Conservation (phyloP, 805 yeast genomes). For the Candida berthetii region DNA sequence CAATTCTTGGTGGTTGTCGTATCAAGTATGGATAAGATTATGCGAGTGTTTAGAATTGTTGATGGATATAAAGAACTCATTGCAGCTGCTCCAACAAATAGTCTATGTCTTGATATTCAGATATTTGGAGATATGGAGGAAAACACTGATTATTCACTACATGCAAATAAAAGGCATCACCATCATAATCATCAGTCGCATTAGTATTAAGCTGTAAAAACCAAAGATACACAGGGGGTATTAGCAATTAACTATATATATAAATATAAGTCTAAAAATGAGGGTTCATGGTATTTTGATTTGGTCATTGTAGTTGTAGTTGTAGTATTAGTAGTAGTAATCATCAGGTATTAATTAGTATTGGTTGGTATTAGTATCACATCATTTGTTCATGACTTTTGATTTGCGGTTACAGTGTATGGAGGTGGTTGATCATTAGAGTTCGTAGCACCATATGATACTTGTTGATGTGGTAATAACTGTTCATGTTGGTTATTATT, state of each 20-base stretch:
- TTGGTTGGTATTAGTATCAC: too few relatives aligned
- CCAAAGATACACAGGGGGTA: too few relatives aligned
- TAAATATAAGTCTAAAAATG: too few relatives aligned
- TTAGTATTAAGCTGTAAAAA: too few relatives aligned
- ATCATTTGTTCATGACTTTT: too few relatives aligned
- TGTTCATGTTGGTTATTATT: not conserved
- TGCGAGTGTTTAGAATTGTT: slow-evolving; percentile 8
- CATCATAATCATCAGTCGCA: not conserved
- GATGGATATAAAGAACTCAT: slow-evolving; percentile 8
- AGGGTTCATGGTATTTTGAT: too few relatives aligned
- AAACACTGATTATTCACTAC: not conserved
- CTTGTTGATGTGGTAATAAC: not conserved
- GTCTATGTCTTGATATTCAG: slow-evolving; percentile 5
- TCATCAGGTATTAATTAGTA: too few relatives aligned
- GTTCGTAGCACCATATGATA: too few relatives aligned
- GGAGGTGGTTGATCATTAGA: slow-evolving; percentile 11
- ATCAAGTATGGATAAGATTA: slow-evolving; percentile 7
- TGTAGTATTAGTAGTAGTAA: too few relatives aligned
- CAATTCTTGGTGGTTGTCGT: slow-evolving; percentile 7
- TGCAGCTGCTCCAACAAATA: slow-evolving; percentile 1
- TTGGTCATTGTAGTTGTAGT: too few relatives aligned
- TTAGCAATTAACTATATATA: too few relatives aligned
- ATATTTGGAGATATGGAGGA: slow-evolving; percentile 1
- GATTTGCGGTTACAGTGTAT: slow-evolving; percentile 5
- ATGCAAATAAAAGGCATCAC: not conserved